phyloP scores from a whole-genome alignment of 768 basidiomycete genomes.

The Leucosporidium scottii region DNA sequence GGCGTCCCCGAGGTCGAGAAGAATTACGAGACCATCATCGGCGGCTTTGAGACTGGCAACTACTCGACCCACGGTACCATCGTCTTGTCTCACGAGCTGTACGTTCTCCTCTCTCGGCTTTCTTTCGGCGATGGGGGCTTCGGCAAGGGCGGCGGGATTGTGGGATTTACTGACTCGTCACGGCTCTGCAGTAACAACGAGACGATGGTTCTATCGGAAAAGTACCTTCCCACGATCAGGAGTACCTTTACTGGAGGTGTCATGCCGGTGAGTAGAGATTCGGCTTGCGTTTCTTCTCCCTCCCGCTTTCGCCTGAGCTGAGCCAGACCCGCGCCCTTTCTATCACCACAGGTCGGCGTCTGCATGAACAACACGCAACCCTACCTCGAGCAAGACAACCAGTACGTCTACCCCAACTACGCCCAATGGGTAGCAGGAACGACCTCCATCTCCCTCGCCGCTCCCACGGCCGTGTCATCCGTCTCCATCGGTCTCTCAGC shows the following conservation, averaged over 20 bases:
- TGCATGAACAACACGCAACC: conserved; percentile 40
- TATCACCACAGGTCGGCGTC: conserved; percentile 32
- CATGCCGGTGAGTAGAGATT: conserved; percentile 25
- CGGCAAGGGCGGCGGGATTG: background rate
- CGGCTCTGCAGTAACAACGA: conserved; percentile 35
- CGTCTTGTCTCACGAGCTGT: conserved; percentile 42
- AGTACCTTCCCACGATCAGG: conserved; percentile 37
- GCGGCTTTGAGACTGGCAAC: conserved; percentile 34
- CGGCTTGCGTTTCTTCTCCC: too few species aligned
- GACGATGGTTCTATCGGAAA: conserved; percentile 39
- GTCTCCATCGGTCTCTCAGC: too few species aligned
- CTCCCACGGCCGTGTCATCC: conserved; percentile 11
- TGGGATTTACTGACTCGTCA: background rate
- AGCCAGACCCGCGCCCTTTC: background rate
- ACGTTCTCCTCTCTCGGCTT: background rate
- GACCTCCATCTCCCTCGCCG: conserved; percentile 16
- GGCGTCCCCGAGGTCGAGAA: conserved; percentile 28
- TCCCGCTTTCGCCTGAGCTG: too few species aligned
- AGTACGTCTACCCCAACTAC: conserved; percentile 26
- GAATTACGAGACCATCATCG: conserved; percentile 40
- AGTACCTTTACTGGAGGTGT: conserved; percentile 36
- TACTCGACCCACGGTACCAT: conserved; percentile 39
- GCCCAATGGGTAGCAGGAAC: conserved; percentile 17
- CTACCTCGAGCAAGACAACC: conserved; percentile 35
- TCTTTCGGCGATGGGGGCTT: background rate